Conservation (phyloP, 768 basidiomycete species). For the Panaeolus papilionaceus region DNA sequence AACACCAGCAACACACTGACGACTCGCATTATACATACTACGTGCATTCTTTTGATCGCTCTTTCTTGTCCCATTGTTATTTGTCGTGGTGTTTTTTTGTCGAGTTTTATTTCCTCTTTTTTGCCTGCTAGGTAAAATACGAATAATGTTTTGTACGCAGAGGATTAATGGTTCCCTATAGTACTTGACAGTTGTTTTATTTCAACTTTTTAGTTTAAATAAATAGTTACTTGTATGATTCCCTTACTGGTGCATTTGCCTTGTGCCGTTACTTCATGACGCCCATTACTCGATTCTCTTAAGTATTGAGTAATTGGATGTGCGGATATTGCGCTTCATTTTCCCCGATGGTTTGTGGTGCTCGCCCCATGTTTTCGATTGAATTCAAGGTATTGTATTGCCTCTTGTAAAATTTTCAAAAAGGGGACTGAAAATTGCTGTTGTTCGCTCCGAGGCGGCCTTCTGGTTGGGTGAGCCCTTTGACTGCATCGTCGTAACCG, state of each 20-base stretch:
- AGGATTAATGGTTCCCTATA: conserved; percentile 4
- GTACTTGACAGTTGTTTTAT: neutral
- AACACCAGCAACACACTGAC: neutral
- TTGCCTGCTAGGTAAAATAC: neutral
- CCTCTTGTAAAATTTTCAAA: too few relatives aligned
- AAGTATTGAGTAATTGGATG: too few relatives aligned
- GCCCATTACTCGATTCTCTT: too few relatives aligned
- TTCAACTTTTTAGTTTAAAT: neutral
- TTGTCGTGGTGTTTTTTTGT: neutral
- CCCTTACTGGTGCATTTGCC: neutral
- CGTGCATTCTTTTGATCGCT: neutral
- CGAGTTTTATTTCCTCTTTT: neutral
- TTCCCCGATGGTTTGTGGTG: neutral
- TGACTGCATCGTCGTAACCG: neutral
- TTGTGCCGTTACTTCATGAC: too few relatives aligned
- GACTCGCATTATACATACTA: conserved; percentile 9
- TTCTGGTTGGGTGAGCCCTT: neutral
- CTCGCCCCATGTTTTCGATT: too few relatives aligned
- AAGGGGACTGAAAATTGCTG: too few relatives aligned
- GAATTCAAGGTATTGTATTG: too few relatives aligned
- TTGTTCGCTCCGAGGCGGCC: neutral
- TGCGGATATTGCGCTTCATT: neutral
- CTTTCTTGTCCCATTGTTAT: neutral
- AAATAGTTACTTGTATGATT: neutral
- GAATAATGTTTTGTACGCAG: conserved; percentile 3